Percentiles rank a stretch among this genome's conserved stretches.
Evolutionary conservation across 2,329 filamentous ascomycete species (phyloP).

Genomic region (Raffaelea deltoideospora): DNA sequence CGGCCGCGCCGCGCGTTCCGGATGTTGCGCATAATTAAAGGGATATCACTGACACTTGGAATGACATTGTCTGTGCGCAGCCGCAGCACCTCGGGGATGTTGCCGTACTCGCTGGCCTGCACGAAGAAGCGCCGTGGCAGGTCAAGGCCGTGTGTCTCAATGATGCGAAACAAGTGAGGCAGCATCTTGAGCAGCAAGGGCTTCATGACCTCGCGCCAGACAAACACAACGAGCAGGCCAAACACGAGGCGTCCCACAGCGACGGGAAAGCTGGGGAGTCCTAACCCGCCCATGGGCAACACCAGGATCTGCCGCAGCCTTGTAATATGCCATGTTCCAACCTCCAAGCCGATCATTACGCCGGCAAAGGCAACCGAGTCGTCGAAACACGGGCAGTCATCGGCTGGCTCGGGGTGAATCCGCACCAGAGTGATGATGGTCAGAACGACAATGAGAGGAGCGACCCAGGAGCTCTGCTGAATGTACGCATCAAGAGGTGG

Average conservation of each 20-base stretch:
- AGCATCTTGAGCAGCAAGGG: slow-evolving; percentile 61
- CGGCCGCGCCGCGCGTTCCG: slow-evolving; percentile 53
- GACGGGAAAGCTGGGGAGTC: slow-evolving; percentile 45
- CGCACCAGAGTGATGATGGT: slow-evolving; percentile 63
- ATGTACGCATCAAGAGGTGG: slow-evolving; percentile 56
- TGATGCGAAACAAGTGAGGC: slow-evolving; percentile 73
- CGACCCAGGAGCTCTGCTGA: slow-evolving; percentile 45
- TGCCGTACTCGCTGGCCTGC: slow-evolving; percentile 77
- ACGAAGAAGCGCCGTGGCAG: slow-evolving; percentile 85
- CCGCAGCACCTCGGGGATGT: slow-evolving; percentile 56
- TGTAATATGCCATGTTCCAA: slow-evolving; percentile 72
- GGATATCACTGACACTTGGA: slow-evolving; percentile 76
- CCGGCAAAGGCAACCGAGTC: slow-evolving; percentile 89
- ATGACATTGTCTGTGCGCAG: slow-evolving; percentile 71
- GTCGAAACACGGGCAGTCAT: slow-evolving; percentile 94
- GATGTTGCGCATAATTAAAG: slow-evolving; percentile 66
- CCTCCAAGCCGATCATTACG: slow-evolving; percentile 70
- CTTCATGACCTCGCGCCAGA: slow-evolving; percentile 85
- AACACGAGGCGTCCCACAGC: slow-evolving; percentile 55
- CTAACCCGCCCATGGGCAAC: slow-evolving; percentile 47
- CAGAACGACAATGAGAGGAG: slow-evolving; percentile 47
- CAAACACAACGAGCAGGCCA: slow-evolving; percentile 71
- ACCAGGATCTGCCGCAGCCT: slow-evolving; percentile 31
- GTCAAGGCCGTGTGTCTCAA: slow-evolving; percentile 65
- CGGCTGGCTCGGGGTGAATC: slow-evolving; percentile 87